Percentiles rank a stretch among this genome's conserved stretches.
phyloP scores from a whole-genome alignment of 768 basidiomycete species.

The Calocera cornea region DNA sequence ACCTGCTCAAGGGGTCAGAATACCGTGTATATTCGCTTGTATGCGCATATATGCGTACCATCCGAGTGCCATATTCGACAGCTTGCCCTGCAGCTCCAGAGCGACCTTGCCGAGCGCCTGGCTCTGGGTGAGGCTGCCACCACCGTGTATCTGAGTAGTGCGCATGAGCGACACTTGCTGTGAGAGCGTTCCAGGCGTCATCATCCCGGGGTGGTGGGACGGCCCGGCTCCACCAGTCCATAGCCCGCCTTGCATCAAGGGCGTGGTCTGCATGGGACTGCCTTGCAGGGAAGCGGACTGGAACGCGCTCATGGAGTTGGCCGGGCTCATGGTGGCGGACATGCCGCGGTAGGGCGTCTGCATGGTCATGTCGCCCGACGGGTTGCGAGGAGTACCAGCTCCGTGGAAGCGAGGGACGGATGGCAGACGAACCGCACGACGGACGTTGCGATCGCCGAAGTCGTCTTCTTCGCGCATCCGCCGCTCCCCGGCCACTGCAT shows the following conservation, averaged over 20 bases:
- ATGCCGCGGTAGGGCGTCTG: background rate
- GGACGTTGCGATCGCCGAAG: background rate
- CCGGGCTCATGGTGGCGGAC: background rate
- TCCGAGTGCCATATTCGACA: slow-evolving; percentile 29
- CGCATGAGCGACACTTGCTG: background rate
- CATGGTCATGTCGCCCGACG: background rate
- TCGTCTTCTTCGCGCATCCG: background rate
- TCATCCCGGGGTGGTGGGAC: background rate
- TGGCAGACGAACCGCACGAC: background rate
- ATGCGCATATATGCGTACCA: slow-evolving; percentile 22
- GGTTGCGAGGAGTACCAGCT: background rate
- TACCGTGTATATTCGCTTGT: background rate
- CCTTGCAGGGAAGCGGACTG: slow-evolving; percentile 16
- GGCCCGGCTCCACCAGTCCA: background rate
- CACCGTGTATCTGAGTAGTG: background rate
- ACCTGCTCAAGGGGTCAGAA: slow-evolving; percentile 18
- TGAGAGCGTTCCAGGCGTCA: background rate
- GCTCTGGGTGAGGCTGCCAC: slow-evolving; percentile 10
- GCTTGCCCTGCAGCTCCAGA: slow-evolving; percentile 25
- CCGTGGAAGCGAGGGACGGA: background rate
- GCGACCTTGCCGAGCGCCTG: slow-evolving; percentile 19
- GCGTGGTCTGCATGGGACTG: slow-evolving; percentile 12
- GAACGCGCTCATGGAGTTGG: slow-evolving; percentile 8
- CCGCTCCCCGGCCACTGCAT: background rate
- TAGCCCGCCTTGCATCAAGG: slow-evolving; percentile 10